Evolutionary conservation across 2,329 filamentous ascomycete species (phyloP), one percentile per base, ranked within the genome.

Genomic region (Fusarium sp.): DNA sequence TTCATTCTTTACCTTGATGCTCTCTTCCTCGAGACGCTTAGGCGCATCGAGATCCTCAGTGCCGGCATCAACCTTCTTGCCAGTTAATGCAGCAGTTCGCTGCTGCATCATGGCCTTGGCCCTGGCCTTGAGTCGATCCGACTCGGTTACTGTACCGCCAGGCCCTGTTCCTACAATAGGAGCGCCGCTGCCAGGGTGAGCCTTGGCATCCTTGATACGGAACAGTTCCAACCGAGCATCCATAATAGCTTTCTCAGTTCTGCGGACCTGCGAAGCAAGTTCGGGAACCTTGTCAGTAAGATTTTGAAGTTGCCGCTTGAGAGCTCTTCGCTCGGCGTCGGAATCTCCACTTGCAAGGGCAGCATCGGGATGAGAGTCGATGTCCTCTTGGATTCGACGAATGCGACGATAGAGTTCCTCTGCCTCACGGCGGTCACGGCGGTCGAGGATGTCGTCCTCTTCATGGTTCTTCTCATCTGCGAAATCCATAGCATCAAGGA

Each of bases 31-130:
- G 22, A 98, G 83, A 39, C 96, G 91, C 83, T 94, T 93, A 52
- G 95, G 91, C 8, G 94, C 94, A 73, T 93, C 94, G 32, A 89
- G 88, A 72, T 95, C 92, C 74, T 97, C 94, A 68, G 92, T 89
- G 51, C 85, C 86, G 5, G 86, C 82, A 42, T 94, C 91, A 52
- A 92, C 85, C 80, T 95, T 95, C 82, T 92, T 94, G 65, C 96
- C 96, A 28, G 95, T 94, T 72, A 99, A 85, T 24, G 96, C 96
- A 63, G 96, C 96, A 75, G 96, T 95, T 68, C 96, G 93, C 79
- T 98, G 95, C 84, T 98, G 96, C 96, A 99, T 99, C 91, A 98
- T 97, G 44, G 96, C 96, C 84, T 95, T 97, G 38, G 96, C 96
- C 76, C 95, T 91, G 41, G 96, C 96, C 85, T 98, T 98, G 75